Evolutionary conservation across 768 basidiomycete species (phyloP).

Genomic region (Lactarius evosmus): DNA sequence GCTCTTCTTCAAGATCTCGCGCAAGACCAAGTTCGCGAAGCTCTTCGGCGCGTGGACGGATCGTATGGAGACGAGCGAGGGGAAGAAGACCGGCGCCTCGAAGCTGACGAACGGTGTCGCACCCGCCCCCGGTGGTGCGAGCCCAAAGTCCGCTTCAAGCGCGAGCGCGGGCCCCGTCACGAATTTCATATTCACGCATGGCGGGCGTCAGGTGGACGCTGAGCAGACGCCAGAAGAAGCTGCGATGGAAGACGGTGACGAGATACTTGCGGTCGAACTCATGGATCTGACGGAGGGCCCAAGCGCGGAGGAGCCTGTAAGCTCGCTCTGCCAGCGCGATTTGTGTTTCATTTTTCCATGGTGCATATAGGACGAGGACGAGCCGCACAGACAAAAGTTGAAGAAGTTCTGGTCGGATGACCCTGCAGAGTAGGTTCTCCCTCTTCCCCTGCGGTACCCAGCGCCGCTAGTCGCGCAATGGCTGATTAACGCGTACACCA

Average conservation of each 20-base stretch:
- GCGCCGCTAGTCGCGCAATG: neutral
- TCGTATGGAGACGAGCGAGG: constrained; percentile 59
- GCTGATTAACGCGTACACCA: constrained; percentile 31
- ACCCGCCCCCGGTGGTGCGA: constrained; percentile 25
- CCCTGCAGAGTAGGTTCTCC: constrained; percentile 59
- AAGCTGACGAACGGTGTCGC: constrained; percentile 26
- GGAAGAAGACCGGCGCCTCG: constrained; percentile 33
- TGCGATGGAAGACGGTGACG: constrained; percentile 85
- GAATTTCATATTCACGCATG: constrained; percentile 84
- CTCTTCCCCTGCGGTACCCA: neutral
- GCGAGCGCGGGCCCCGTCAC: constrained; percentile 41
- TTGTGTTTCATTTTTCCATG: neutral
- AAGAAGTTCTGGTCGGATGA: constrained; percentile 81
- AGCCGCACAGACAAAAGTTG: constrained; percentile 51
- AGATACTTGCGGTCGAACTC: constrained; percentile 84
- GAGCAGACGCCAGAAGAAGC: constrained; percentile 85
- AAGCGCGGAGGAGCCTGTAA: constrained; percentile 58
- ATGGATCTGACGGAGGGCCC: constrained; percentile 83
- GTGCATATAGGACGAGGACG: constrained; percentile 54
- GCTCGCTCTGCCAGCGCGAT: neutral
- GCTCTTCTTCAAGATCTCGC: constrained; percentile 89
- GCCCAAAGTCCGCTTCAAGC: constrained; percentile 36
- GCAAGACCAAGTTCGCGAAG: constrained; percentile 81
- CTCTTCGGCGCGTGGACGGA: constrained; percentile 88
- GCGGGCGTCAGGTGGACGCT: constrained; percentile 72